Evolutionary conservation across 768 basidiomycete genomes (phyloP).

Genomic region (Pholiota molesta): DNA sequence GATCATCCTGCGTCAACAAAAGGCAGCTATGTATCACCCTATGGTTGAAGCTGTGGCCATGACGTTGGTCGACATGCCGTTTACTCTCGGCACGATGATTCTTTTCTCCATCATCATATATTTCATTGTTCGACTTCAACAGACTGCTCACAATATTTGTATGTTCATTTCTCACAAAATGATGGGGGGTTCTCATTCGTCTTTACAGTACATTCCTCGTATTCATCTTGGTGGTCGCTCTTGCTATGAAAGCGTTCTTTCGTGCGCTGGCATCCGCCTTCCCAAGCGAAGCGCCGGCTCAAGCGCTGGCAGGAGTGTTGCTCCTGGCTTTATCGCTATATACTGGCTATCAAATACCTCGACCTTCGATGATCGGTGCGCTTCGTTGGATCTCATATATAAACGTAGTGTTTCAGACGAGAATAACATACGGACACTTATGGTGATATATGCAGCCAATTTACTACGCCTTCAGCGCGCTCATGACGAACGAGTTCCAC

Average conservation of each 20-base stretch:
- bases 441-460: constrained; percentile 48
- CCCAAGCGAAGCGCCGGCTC: constrained; percentile 60
- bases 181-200: neutral
- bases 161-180: constrained; percentile 26
- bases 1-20: constrained; percentile 58
- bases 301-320: constrained; percentile 54
- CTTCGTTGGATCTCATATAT: constrained; percentile 69
- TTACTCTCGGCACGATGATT: constrained; percentile 48
- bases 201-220: constrained; percentile 57
- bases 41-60: constrained; percentile 48
- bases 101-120: constrained; percentile 57
- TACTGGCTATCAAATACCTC: constrained; percentile 51
- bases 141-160: constrained; percentile 69
- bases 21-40: constrained; percentile 60
- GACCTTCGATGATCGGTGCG: constrained; percentile 66
- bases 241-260: constrained; percentile 80
- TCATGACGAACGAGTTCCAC: constrained; percentile 84
- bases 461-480: constrained; percentile 71
- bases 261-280: constrained; percentile 65
- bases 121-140: constrained; percentile 62
- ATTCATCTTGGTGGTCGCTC: constrained; percentile 55
- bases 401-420: constrained; percentile 42
- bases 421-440: neutral
- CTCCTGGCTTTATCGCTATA: constrained; percentile 34
- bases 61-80: constrained; percentile 64